A percentile compares a stretch with the other conserved stretches of the same genome.
Evolutionary conservation across 352 stramenopile genomes (phyloP).

Genomic region (Pythium coloratum): DNA sequence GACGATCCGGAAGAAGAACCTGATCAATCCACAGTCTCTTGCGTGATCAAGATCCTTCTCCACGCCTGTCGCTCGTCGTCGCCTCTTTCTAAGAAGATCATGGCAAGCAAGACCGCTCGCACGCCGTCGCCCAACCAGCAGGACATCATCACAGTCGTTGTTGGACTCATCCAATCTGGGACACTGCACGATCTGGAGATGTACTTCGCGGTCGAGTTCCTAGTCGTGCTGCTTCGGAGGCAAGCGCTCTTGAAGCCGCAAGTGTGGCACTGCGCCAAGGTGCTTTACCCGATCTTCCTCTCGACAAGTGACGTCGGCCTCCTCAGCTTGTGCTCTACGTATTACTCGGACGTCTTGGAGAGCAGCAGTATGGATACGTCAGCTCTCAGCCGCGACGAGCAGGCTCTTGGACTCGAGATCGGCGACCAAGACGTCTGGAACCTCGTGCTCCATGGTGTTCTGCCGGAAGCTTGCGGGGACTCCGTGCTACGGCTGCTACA

Average conservation of each 20-base stretch:
- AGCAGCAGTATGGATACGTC: slow-evolving; percentile 43
- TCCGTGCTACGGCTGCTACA: slow-evolving; percentile 54
- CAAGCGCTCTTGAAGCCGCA: slow-evolving; percentile 48
- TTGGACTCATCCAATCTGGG: slow-evolving; percentile 30
- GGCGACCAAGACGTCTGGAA: slow-evolving; percentile 47
- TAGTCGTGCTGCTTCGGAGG: slow-evolving; percentile 61
- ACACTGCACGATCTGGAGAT: slow-evolving; percentile 48
- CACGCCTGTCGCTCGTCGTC: slow-evolving; percentile 68
- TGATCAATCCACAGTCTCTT: slow-evolving; percentile 67
- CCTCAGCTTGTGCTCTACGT: slow-evolving; percentile 56
- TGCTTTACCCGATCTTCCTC: slow-evolving; percentile 46
- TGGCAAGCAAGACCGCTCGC: slow-evolving; percentile 29
- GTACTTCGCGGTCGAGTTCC: slow-evolving; percentile 65
- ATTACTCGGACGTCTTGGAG: slow-evolving; percentile 69
- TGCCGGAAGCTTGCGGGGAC: slow-evolving; percentile 34
- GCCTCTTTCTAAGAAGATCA: slow-evolving; percentile 60
- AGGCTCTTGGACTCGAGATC: slow-evolving; percentile 14
- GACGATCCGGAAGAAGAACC: slow-evolving; percentile 48
- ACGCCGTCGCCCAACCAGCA: slow-evolving; percentile 9
- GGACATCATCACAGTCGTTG: slow-evolving; percentile 51
- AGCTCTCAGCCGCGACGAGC: slow-evolving; percentile 25
- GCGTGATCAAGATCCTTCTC: slow-evolving; percentile 73
- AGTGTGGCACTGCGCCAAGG: slow-evolving; percentile 51
- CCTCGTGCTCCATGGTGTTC: slow-evolving; percentile 43
- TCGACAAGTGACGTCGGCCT: slow-evolving; percentile 38